Conservation (phyloP, 306 rosid species). For the Spatholobus suberectus region DNA sequence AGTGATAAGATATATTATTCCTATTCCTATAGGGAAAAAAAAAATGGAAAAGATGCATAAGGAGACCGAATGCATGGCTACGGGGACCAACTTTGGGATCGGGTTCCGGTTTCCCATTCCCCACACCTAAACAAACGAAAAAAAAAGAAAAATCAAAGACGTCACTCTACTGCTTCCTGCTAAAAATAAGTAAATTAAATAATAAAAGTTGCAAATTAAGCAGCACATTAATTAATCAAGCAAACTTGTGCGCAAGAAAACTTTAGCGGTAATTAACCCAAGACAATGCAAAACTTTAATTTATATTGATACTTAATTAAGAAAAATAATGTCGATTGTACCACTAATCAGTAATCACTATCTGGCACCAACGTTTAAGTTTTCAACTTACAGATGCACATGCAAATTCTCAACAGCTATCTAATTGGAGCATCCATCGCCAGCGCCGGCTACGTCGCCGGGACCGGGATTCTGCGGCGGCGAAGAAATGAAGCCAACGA, state of each 20-base stretch:
- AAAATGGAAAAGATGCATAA: not conserved
- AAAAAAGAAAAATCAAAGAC: not conserved
- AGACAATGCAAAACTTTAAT: too few relatives aligned
- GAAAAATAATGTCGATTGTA: too few relatives aligned
- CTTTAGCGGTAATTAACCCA: too few relatives aligned
- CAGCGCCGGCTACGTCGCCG: not conserved
- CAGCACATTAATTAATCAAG: not conserved
- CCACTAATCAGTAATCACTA: too few relatives aligned
- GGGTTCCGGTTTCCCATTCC: constrained; percentile 13
- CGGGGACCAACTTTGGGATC: constrained; percentile 29
- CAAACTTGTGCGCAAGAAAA: not conserved
- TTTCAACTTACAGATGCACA: constrained; percentile 39
- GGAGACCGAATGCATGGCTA: constrained; percentile 29
- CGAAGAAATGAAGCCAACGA: constrained; percentile 49
- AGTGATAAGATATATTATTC: not conserved
- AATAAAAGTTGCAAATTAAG: not conserved
- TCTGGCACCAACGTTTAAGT: constrained; percentile 42
- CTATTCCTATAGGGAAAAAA: not conserved
- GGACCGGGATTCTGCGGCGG: constrained; percentile 1
- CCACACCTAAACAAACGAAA: not conserved
- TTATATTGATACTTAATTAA: too few relatives aligned
- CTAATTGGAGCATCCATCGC: constrained; percentile 35
- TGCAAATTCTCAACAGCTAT: constrained; percentile 5
- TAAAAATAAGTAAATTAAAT: not conserved
- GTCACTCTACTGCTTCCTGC: constrained; percentile 1